These are phyloP conservation scores for Talaromyces proteolyticus DNA, from an alignment of 495 filamentous ascomycete genomes.

Conservation along the genomic window DNA sequence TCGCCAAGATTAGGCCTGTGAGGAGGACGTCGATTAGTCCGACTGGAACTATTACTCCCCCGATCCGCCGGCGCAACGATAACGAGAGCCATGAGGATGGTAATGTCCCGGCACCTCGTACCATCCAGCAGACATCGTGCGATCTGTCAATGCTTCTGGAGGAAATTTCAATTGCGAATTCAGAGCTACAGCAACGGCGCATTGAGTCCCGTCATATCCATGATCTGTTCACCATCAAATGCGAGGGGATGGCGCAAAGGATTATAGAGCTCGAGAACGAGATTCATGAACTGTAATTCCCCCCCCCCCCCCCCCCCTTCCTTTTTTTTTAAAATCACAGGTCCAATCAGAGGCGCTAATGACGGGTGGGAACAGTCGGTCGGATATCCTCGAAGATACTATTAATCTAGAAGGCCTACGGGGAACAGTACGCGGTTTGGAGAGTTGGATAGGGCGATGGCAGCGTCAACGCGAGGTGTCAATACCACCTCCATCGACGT, in stretches of 20 bases:
- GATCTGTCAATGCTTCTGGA: constrained; percentile 15
- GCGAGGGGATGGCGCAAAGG: constrained; percentile 16
- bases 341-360: not conserved
- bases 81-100: no score
- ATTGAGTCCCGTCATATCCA: constrained; percentile 28
- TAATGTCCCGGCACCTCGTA: not conserved
- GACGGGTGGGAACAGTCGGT: constrained; percentile 14
- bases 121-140: not conserved
- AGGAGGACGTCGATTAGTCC: not conserved
- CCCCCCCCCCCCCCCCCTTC: not conserved
- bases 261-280: constrained; percentile 26
- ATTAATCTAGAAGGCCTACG: constrained; percentile 31
- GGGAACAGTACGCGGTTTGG: constrained; percentile 29
- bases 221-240: constrained; percentile 21
- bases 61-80: not conserved
- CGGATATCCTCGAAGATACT: constrained; percentile 25
- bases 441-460: constrained; percentile 24
- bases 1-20: constrained; percentile 11
- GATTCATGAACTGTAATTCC: constrained; percentile 25
- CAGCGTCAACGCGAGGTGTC: constrained; percentile 15
- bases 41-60: not conserved
- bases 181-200: constrained; percentile 22
- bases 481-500: not conserved
- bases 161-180: constrained; percentile 21
- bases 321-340: no score